Conservation (phyloP, 352 stramenopile species). For the Phytophthora idaei region DNA sequence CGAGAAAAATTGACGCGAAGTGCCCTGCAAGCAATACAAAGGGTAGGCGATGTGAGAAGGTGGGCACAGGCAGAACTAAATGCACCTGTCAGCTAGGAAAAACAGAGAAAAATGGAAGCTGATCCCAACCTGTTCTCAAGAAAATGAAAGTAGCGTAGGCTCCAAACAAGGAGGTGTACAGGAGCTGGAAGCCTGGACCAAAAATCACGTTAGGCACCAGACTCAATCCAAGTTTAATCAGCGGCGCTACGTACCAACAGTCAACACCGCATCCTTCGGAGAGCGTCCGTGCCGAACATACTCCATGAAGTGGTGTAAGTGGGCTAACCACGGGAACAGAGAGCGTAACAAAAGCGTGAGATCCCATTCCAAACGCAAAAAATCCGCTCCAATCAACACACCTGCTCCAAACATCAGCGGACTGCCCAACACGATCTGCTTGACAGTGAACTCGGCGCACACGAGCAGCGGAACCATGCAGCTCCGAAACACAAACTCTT, state of each 20-base stretch:
- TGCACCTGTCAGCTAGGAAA: background rate
- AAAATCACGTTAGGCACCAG: conserved; percentile 13
- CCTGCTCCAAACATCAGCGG: conserved; percentile 95
- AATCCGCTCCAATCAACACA: conserved; percentile 44
- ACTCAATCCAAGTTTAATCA: background rate
- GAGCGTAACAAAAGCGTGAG: conserved; percentile 4
- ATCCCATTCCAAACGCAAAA: conserved; percentile 5
- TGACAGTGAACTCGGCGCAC: conserved; percentile 73
- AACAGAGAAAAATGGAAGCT: background rate
- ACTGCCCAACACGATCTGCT: conserved; percentile 86
- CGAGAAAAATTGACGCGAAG: conserved; percentile 88
- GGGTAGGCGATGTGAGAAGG: conserved; percentile 2
- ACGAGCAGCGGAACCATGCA: conserved; percentile 93
- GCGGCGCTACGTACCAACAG: conserved; percentile 58
- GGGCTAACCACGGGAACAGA: conserved; percentile 48
- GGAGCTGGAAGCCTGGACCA: conserved; percentile 89
- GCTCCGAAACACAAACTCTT: conserved; percentile 96
- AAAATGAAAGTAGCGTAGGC: conserved; percentile 95
- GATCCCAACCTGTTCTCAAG: conserved; percentile 78
- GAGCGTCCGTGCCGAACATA: conserved; percentile 75
- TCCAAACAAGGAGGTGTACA: conserved; percentile 97
- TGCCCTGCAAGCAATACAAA: conserved; percentile 52
- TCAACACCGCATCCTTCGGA: conserved; percentile 71
- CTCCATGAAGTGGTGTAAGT: conserved; percentile 89
- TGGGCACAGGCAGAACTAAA: background rate